These are phyloP conservation scores for Colletotrichum sp. DNA, from an alignment of 2,329 filamentous ascomycete genomes.

Conservation along the genomic window DNA sequence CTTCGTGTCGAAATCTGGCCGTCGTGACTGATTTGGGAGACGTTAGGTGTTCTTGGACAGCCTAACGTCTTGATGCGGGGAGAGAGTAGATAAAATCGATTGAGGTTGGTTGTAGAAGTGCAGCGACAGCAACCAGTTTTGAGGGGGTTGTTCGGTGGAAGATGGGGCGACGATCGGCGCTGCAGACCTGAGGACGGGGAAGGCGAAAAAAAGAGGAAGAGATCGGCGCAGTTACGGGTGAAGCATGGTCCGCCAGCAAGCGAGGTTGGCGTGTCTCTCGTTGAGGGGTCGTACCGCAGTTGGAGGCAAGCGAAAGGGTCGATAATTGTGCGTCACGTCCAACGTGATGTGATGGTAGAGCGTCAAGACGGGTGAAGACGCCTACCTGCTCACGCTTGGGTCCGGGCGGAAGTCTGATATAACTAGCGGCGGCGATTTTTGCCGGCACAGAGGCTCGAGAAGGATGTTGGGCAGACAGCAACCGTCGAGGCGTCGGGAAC, in stretches of 20 bases:
- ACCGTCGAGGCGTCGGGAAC: neutral
- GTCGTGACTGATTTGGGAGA: constrained; percentile 29
- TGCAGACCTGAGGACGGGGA: constrained; percentile 31
- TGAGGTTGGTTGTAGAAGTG: neutral
- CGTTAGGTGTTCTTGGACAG: constrained; percentile 31
- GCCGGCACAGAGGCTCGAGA: neutral
- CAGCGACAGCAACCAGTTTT: neutral
- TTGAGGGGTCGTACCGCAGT: neutral
- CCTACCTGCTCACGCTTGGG: neutral
- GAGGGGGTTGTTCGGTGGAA: neutral
- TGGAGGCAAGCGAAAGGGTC: neutral
- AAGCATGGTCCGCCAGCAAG: constrained; percentile 19
- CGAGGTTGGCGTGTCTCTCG: neutral
- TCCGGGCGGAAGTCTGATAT: neutral
- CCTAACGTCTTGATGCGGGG: constrained; percentile 29
- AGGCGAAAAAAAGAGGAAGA: constrained; percentile 18
- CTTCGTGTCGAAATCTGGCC: constrained; percentile 28
- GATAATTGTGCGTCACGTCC: neutral
- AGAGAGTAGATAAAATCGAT: neutral
- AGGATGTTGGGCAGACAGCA: neutral
- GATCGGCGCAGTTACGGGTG: constrained; percentile 14
- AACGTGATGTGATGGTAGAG: neutral
- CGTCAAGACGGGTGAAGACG: neutral
- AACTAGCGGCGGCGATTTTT: neutral
- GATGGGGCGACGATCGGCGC: constrained; percentile 11